Evolutionary conservation across 1,284 basidiomycete genomes (phyloP).

Genomic region (Moniliella sp.): DNA sequence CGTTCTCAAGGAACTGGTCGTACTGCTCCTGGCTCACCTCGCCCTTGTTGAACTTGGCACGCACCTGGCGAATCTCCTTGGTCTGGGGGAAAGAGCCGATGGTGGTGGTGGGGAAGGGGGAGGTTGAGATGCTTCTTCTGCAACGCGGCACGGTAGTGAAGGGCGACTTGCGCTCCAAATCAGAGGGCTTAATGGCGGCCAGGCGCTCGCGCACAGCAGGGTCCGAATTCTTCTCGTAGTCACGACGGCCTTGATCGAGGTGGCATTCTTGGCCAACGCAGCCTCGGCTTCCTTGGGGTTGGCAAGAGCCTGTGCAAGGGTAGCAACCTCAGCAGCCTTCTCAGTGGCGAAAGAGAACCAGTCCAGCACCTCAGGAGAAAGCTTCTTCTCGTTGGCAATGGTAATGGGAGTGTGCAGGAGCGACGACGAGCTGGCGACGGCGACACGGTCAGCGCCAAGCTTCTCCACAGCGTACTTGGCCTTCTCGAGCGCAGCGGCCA

Average conservation of each 20-base stretch:
- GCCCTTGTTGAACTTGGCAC: slow-evolving; percentile 50
- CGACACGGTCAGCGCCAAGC: slow-evolving; percentile 44
- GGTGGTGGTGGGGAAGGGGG: slow-evolving; percentile 92
- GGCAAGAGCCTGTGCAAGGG: slow-evolving; percentile 44
- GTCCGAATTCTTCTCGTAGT: slow-evolving; percentile 85
- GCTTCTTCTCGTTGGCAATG: slow-evolving; percentile 72
- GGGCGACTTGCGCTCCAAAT: slow-evolving; percentile 73
- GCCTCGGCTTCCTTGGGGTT: slow-evolving; percentile 16
- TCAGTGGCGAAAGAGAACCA: slow-evolving; percentile 97
- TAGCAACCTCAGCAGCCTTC: slow-evolving; percentile 77
- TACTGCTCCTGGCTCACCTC: slow-evolving; percentile 73
- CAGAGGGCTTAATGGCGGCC: slow-evolving; percentile 64
- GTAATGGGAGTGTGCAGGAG: slow-evolving; percentile 96
- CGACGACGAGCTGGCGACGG: slow-evolving; percentile 86
- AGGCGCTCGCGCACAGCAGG: slow-evolving; percentile 88
- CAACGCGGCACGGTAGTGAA: slow-evolving; percentile 63
- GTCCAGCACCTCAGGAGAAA: slow-evolving; percentile 71
- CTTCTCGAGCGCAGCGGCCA: slow-evolving; percentile 57
- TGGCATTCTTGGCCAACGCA: slow-evolving; percentile 44
- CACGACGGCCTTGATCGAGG: slow-evolving; percentile 82
- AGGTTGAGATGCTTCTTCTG: slow-evolving; percentile 75
- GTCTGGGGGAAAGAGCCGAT: slow-evolving; percentile 93
- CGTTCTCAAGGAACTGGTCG: slow-evolving; percentile 94
- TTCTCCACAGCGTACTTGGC: slow-evolving; percentile 51
- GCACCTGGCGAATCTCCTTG: slow-evolving; percentile 56